Base-by-base conservation (phyloP, 805 yeast genomes). In the Candida chauliodis region DNA sequence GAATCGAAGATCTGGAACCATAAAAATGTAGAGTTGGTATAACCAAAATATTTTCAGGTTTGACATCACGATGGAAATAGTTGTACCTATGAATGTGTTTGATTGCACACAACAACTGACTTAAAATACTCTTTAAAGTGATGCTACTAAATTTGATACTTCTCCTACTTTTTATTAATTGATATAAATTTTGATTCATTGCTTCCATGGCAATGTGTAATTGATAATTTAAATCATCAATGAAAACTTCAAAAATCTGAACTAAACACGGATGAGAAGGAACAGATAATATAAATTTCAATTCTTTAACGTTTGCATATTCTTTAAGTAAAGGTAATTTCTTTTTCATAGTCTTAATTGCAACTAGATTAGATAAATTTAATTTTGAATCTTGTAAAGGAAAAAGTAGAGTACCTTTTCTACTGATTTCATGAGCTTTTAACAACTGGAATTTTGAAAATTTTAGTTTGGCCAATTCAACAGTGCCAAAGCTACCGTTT, bases 1-100 rank as follows among this genome's bases (percentile, higher is more conserved):
- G 81, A 14, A 75, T 55, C 17, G 56, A 50, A 8, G 47, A 51
- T 34, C 52, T 58, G 8, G 60, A 47, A 2, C 76, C 75, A 55
- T 75, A 82, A 51, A 73, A 83, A 35, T 70, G 70, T 27, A 62
- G 58, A 5, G 82, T 61, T 16, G 81, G 78, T 25, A 80, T 69
- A 4, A 90, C 77, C 48, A 91, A 72, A 18, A 91, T 82, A 59
- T 91, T 91, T 53, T 91, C 97, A 0, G 99, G 98, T 59, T 91
- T 91, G 34, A 91, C 73, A 66, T 91, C 99, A 41, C 99, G 75
- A 58, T 91, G 98, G 52, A 81, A 81, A 52, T 71, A 86, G 8
- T 75, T 74, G 49, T 71, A 64, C 19, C 59, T 56, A 52, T 87
- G 99, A 39, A 91, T 88, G 58, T 91, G 97, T 40, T 78, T 75